These are phyloP conservation scores for Xylaria sp. DNA, from an alignment of 2,329 filamentous ascomycete genomes.

Conservation along the genomic window DNA sequence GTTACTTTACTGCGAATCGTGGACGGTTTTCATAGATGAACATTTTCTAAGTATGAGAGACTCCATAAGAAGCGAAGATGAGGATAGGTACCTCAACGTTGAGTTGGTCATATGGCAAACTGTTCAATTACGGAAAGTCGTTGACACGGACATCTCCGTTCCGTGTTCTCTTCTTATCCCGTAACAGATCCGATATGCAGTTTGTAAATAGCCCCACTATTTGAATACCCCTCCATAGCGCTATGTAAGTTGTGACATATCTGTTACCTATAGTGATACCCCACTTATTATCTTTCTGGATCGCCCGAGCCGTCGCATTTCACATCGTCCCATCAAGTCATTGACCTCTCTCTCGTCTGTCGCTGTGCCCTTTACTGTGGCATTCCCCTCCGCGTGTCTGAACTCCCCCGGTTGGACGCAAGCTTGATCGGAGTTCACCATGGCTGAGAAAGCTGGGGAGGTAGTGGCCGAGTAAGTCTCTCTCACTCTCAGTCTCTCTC, in stretches of 20 bases:
- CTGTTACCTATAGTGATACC: not conserved
- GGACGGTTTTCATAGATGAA: too few species aligned
- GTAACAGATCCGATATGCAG: not conserved
- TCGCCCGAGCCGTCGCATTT: not conserved
- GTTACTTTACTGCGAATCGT: not conserved
- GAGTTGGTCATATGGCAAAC: too few species aligned
- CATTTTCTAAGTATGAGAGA: too few species aligned
- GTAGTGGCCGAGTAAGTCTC: conserved; percentile 10
- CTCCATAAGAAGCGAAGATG: too few species aligned
- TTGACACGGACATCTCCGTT: too few species aligned
- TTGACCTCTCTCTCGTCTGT: not conserved
- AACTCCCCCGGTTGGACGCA: not conserved
- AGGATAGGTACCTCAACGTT: too few species aligned
- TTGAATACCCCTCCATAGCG: not conserved
- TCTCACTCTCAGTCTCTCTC: not conserved
- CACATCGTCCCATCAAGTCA: not conserved
- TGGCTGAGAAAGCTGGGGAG: conserved; percentile 11
- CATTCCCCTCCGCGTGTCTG: not conserved
- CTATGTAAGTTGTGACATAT: not conserved
- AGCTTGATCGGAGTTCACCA: conserved; percentile 2
- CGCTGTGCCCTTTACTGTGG: not conserved
- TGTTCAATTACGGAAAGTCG: too few species aligned
- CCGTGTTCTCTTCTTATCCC: not conserved
- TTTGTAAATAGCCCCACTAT: not conserved
- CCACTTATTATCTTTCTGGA: not conserved